Evolutionary conservation across 345 rosid genomes (phyloP).

Genomic region (Leavenworthia alabamica): DNA sequence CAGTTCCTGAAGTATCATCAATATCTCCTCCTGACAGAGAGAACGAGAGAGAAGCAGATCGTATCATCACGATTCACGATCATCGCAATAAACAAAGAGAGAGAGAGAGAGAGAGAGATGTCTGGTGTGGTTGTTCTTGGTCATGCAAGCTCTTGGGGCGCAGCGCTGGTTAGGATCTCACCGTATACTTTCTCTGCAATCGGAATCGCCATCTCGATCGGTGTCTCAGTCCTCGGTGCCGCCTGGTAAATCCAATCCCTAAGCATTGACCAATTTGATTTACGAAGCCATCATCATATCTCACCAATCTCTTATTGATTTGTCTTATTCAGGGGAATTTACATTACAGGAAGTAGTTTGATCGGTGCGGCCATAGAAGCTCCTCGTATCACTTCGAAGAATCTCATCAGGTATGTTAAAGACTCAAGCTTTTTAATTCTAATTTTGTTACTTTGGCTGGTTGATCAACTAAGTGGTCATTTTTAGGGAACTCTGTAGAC

Average conservation of each 20-base stretch:
- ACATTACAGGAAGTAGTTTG: slow-evolving; percentile 95
- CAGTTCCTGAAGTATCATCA: slow-evolving; percentile 8
- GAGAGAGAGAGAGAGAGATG: too few species aligned
- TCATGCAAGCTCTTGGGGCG: slow-evolving; percentile 67
- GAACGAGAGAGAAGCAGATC: slow-evolving; percentile 18
- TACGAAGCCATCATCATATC: not conserved
- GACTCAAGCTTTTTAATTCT: not conserved
- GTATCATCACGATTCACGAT: slow-evolving; percentile 17
- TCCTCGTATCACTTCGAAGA: slow-evolving; percentile 96
- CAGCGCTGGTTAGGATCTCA: slow-evolving; percentile 70
- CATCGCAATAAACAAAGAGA: not conserved
- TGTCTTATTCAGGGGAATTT: slow-evolving; percentile 60
- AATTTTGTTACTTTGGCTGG: not conserved
- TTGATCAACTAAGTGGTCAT: not conserved
- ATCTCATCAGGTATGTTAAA: slow-evolving; percentile 41
- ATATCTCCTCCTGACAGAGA: slow-evolving; percentile 3
- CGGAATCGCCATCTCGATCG: slow-evolving; percentile 93
- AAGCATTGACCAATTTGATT: not conserved
- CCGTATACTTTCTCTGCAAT: slow-evolving; percentile 93
- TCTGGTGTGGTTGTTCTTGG: slow-evolving; percentile 31
- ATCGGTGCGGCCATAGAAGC: slow-evolving; percentile 98
- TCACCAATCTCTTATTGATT: not conserved
- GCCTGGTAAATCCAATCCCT: slow-evolving; percentile 58
- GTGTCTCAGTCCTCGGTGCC: slow-evolving; percentile 98
- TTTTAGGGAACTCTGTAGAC: not conserved